Evolutionary conservation across 352 stramenopile genomes (phyloP).

Genomic region (Globisporangium splendens): DNA sequence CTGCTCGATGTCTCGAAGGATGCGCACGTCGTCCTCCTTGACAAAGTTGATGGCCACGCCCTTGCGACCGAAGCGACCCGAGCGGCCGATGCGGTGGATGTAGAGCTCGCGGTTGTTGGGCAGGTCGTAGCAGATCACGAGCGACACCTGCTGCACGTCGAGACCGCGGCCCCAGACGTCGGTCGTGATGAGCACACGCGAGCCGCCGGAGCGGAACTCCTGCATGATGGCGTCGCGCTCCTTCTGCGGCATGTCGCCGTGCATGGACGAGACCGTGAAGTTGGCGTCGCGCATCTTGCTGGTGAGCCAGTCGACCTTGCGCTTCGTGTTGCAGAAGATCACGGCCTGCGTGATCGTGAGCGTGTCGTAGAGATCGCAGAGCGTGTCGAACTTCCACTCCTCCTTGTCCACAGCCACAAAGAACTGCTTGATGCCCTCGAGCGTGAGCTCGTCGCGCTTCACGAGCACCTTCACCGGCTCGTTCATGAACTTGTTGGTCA

Average conservation of each 20-base stretch:
- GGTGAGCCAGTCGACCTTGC: slow-evolving; percentile 97
- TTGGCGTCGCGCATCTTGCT: slow-evolving; percentile 95
- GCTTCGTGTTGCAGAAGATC: slow-evolving; percentile 99
- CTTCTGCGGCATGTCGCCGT: slow-evolving; percentile 96
- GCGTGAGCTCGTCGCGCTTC: slow-evolving; percentile 96
- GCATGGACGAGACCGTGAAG: slow-evolving; percentile 97
- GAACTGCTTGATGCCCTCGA: slow-evolving; percentile 98
- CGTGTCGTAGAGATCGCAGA: slow-evolving; percentile 98
- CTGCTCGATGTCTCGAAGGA: slow-evolving; percentile 97
- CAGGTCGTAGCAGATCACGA: slow-evolving; percentile 98
- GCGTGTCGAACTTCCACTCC: slow-evolving; percentile 99
- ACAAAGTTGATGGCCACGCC: slow-evolving; percentile 99
- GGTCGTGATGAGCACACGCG: slow-evolving; percentile 96
- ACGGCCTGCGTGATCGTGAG: slow-evolving; percentile 99
- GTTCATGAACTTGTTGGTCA: slow-evolving; percentile 98
- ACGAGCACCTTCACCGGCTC: slow-evolving; percentile 96
- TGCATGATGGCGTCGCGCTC: slow-evolving; percentile 95
- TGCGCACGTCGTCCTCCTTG: slow-evolving; percentile 93
- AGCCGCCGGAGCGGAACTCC: slow-evolving; percentile 94
- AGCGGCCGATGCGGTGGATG: slow-evolving; percentile 95
- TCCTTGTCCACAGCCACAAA: slow-evolving; percentile 98
- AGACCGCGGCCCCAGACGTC: slow-evolving; percentile 96
- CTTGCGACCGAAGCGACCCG: slow-evolving; percentile 96
- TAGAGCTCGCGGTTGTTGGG: slow-evolving; percentile 97
- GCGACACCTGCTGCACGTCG: slow-evolving; percentile 96